Evolutionary conservation across 2,329 filamentous ascomycete genomes (phyloP).

Genomic region (Pseudogymnoascus sp.): DNA sequence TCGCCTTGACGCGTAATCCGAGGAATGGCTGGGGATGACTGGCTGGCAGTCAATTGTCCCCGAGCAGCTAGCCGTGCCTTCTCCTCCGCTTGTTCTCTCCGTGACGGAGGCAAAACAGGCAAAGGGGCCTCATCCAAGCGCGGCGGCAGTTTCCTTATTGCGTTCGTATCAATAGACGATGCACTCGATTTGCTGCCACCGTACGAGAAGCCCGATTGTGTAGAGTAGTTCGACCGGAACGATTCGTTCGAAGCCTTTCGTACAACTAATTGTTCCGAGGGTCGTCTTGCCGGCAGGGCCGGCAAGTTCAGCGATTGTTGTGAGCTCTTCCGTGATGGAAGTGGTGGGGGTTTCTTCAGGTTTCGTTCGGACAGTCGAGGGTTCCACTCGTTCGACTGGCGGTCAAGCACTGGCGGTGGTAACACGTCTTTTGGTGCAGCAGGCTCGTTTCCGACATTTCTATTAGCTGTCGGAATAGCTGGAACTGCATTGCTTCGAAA

Average conservation of each 20-base stretch:
- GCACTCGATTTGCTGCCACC: conserved; percentile 42
- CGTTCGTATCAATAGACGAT: conserved; percentile 33
- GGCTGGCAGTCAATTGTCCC: conserved; percentile 32
- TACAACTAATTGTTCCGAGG: conserved; percentile 36
- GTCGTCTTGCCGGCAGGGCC: conserved; percentile 44
- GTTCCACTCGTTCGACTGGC: conserved; percentile 19
- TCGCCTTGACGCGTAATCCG: conserved; percentile 19
- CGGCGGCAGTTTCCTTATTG: conserved; percentile 48
- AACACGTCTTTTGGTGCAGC: conserved; percentile 19
- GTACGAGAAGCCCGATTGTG: conserved; percentile 45
- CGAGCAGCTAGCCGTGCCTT: conserved; percentile 32
- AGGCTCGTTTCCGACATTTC: conserved; percentile 24
- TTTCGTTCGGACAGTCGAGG: conserved; percentile 23
- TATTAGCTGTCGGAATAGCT: conserved; percentile 23
- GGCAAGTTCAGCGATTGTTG: conserved; percentile 35
- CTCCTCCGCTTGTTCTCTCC: conserved; percentile 43
- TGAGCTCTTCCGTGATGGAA: conserved; percentile 29
- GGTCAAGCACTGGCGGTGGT: conserved; percentile 26
- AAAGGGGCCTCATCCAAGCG: conserved; percentile 50
- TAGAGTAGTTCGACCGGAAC: conserved; percentile 48
- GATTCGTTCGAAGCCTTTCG: conserved; percentile 54
- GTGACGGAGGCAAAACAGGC: conserved; percentile 50
- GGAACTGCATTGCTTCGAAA: conserved; percentile 32
- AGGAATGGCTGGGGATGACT: conserved; percentile 34
- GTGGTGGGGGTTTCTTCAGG: conserved; percentile 21